phyloP scores from a whole-genome alignment of 495 filamentous ascomycete species.

The Emericellopsis terricola region DNA sequence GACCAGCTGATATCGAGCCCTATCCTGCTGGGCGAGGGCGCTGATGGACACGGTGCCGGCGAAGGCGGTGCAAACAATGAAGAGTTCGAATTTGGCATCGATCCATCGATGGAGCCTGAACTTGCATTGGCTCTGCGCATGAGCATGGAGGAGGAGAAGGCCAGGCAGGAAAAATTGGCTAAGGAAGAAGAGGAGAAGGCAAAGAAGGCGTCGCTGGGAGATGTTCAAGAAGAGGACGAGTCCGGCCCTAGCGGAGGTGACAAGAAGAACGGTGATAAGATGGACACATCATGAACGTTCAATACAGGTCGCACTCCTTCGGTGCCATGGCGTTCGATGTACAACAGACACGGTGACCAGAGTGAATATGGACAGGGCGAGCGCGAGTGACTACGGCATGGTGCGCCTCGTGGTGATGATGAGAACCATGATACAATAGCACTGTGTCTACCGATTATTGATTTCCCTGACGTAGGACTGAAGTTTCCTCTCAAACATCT shows the following conservation, averaged over 20 bases:
- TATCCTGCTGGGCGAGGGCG: constrained; percentile 67
- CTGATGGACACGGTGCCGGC: constrained; percentile 20
- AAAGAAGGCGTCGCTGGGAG: constrained; percentile 56
- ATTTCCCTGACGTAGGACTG: constrained; percentile 48
- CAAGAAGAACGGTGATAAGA: constrained; percentile 61
- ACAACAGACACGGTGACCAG: constrained; percentile 1
- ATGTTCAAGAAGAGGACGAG: constrained; percentile 70
- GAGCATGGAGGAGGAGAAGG: constrained; percentile 94
- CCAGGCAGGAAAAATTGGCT: constrained; percentile 68
- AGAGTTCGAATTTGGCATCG: constrained; percentile 56
- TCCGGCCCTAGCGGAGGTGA: constrained; percentile 38
- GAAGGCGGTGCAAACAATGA: constrained; percentile 34
- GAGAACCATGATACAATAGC: no score
- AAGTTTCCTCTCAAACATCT: constrained; percentile 80
- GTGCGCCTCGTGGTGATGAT: no score
- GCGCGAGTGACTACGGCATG: no score
- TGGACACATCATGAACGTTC: constrained; percentile 76
- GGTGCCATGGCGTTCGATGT: not conserved
- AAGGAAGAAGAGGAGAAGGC: constrained; percentile 50
- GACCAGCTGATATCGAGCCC: constrained; percentile 86
- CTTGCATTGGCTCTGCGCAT: constrained; percentile 88
- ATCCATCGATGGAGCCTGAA: constrained; percentile 74
- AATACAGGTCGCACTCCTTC: not conserved
- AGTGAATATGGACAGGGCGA: not conserved
- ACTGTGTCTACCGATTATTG: constrained; percentile 26